These are phyloP conservation scores for Chlorella sp. DNA, from an alignment of 139 green algal genomes.

Conservation along the genomic window DNA sequence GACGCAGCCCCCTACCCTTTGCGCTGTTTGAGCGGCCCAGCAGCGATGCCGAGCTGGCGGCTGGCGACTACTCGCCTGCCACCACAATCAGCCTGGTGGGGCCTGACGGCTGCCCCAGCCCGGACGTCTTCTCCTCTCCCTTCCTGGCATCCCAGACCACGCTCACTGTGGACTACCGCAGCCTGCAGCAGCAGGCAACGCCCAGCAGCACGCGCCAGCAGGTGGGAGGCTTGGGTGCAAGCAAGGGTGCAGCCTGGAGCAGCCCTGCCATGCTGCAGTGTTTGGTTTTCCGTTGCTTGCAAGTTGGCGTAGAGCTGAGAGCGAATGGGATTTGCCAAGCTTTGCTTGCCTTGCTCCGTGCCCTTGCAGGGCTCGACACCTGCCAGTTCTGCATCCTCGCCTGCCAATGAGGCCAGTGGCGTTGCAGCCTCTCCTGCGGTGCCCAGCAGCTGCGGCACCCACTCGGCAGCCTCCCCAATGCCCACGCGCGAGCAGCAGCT, in stretches of 20 bases:
- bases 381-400: too few species aligned
- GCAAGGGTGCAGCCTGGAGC: background rate
- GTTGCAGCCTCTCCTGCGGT: background rate
- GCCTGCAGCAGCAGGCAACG: conserved; percentile 3
- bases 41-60: background rate
- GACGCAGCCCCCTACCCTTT: conserved; percentile 18
- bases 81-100: background rate
- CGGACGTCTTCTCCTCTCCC: conserved; percentile 34
- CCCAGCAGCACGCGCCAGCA: background rate
- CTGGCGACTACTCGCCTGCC: background rate
- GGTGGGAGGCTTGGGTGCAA: background rate
- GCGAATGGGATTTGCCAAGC: too few species aligned
- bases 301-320: too few species aligned
- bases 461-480: too few species aligned
- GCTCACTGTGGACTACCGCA: conserved; percentile 40
- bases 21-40: background rate
- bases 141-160: conserved; percentile 30
- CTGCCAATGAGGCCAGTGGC: too few species aligned
- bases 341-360: too few species aligned
- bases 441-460: too few species aligned
- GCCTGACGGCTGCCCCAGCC: background rate
- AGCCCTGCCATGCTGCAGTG: too few species aligned
- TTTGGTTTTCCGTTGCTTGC: too few species aligned
- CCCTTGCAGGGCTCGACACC: too few species aligned
- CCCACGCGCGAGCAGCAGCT: background rate